Base-by-base conservation (phyloP, 768 basidiomycete genomes). In the Hypholoma fasciculare region DNA sequence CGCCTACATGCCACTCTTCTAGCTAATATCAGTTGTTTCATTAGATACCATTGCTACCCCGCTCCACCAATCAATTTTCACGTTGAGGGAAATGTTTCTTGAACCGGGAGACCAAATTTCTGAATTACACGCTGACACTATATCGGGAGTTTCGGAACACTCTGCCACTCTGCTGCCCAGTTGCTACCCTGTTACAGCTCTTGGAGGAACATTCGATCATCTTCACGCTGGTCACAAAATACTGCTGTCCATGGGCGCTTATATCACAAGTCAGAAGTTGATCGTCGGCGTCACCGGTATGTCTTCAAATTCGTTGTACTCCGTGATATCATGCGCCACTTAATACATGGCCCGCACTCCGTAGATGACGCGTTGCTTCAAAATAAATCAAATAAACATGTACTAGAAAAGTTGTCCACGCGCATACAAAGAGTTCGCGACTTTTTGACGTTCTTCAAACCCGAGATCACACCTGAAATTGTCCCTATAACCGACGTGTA, bases 121-220 rank as follows among this genome's bases (percentile, higher is more conserved):
- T 37, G 63, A 68, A 27, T 51, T 56, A 53, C 37, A 61, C 17
- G 8, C 57, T 52, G 59, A 57, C 17, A 59, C 67, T 37, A 61
- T 62, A 51, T 56, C 64, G 0, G 52, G 64, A 26, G 56, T 58
- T 0, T 57, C 61, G 42, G 43, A 56, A 14, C 60, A 49, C 26
- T 56, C 61, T 20, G 43, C 43, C 23, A 54, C 56, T 14, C 23
- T 61, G 37, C 54, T 58, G 9, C 73, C 75, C 13, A 59, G 74
- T 16, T 60, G 70, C 42, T 78, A 77, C 67, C 89, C 88, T 12
- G 90, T 94, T 52, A 84, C 89, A n/a, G 90, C 86, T 0, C 79
- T 98, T 7, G 96, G 97, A 6, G 97, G 97, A 0, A 98, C 97
- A 0, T 98, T 98, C 72, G 97, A 99, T 73, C 97, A 98, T 71